Conservation (phyloP, 1,284 basidiomycete genomes). For the Melampsora americana region DNA sequence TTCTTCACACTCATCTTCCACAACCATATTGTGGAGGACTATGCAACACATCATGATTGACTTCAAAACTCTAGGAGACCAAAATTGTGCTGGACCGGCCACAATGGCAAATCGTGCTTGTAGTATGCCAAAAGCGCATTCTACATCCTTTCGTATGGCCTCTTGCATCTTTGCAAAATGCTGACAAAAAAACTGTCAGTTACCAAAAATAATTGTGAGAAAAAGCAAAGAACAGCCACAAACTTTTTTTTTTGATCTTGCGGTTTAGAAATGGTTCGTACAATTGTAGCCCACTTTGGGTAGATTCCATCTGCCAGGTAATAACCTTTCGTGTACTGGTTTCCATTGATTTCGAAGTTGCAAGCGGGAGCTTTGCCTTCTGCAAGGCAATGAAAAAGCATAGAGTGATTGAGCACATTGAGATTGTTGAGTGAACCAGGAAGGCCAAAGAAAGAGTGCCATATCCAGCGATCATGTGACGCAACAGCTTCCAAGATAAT, state of each 20-base stretch:
- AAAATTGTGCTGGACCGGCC: not conserved
- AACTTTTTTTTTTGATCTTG: not conserved
- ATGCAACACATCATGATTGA: not conserved
- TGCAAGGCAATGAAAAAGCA: not conserved
- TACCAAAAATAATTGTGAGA: too few relatives aligned
- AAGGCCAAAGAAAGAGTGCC: too few relatives aligned
- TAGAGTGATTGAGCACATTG: not conserved
- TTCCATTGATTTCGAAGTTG: too few relatives aligned
- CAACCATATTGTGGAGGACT: not conserved
- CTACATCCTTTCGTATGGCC: not conserved
- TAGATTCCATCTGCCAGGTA: conserved; percentile 17
- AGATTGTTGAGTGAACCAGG: conserved; percentile 1
- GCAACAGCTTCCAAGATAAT: too few relatives aligned
- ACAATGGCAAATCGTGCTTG: not conserved
- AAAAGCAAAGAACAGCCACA: not conserved
- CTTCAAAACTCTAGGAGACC: not conserved
- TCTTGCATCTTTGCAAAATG: not conserved
- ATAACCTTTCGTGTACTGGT: too few relatives aligned
- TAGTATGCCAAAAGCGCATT: not conserved
- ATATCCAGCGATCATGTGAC: too few relatives aligned
- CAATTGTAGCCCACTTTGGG: conserved; percentile 1
- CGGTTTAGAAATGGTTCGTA: not conserved
- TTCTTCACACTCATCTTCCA: not conserved
- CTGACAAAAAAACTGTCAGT: not conserved
- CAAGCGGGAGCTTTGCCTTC: not conserved